Conservation (phyloP, 2,329 filamentous ascomycete genomes). For the Cordyceps sp. region DNA sequence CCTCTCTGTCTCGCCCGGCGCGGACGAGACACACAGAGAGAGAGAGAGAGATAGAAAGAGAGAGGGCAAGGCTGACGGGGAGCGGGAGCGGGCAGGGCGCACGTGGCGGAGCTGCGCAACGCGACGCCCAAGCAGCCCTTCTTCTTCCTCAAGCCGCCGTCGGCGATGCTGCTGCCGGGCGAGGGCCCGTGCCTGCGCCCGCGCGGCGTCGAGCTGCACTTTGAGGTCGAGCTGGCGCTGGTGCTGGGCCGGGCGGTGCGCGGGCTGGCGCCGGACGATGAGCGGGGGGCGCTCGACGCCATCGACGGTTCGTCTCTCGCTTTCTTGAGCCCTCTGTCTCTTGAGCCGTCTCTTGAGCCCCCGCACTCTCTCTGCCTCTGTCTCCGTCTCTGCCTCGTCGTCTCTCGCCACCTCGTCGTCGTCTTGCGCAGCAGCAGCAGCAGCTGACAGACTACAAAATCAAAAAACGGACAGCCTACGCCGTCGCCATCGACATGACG, state of each 20-base stretch:
- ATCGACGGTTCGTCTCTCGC: slow-evolving; percentile 46
- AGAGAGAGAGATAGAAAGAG: too few species aligned
- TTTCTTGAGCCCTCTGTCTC: neutral
- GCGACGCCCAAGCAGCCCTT: slow-evolving; percentile 84
- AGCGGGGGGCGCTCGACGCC: slow-evolving; percentile 59
- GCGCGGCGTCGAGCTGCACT: slow-evolving; percentile 71
- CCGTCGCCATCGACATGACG: slow-evolving; percentile 93
- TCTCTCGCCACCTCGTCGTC: neutral
- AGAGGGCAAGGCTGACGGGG: too few species aligned
- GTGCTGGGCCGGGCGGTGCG: slow-evolving; percentile 69
- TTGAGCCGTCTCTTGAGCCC: too few species aligned
- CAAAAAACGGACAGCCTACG: slow-evolving; percentile 43
- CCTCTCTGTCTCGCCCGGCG: too few species aligned
- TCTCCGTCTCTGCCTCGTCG: too few species aligned
- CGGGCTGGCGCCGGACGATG: slow-evolving; percentile 60
- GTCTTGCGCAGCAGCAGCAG: neutral
- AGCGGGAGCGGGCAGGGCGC: slow-evolving; percentile 51
- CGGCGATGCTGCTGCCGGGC: slow-evolving; percentile 65
- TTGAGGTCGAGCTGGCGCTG: slow-evolving; percentile 85
- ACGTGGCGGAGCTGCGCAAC: slow-evolving; percentile 84
- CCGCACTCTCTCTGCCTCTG: too few species aligned
- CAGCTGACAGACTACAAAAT: neutral
- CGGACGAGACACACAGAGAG: too few species aligned
- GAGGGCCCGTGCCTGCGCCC: slow-evolving; percentile 70
- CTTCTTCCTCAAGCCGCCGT: slow-evolving; percentile 94